phyloP scores from a whole-genome alignment of 2,329 filamentous ascomycete genomes.

The Neoascochyta sp. region DNA sequence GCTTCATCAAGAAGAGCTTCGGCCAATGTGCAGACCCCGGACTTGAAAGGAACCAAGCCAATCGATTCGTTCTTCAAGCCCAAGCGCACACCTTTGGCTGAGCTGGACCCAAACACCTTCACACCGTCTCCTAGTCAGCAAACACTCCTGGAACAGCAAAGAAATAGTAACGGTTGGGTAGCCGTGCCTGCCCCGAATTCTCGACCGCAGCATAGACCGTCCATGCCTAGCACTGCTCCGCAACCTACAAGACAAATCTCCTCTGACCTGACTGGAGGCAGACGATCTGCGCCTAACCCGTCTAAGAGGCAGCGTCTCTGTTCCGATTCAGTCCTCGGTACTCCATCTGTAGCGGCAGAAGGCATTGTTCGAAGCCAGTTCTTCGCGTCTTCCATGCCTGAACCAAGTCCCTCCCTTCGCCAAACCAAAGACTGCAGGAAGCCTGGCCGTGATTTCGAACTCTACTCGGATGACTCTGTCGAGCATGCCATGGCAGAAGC shows the following conservation, averaged over 20 bases:
- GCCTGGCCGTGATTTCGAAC: slow-evolving; percentile 41
- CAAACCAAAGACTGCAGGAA: slow-evolving; percentile 28
- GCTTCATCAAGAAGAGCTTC: slow-evolving; percentile 35
- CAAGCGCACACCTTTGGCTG: slow-evolving; percentile 60
- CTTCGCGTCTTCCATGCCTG: slow-evolving; percentile 37
- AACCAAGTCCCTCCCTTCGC: slow-evolving; percentile 43
- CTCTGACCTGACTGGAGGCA: slow-evolving; percentile 36
- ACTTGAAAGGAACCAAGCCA: slow-evolving; percentile 57
- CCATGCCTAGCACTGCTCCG: slow-evolving; percentile 39
- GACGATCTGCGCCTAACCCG: slow-evolving; percentile 44
- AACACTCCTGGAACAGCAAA: slow-evolving; percentile 53
- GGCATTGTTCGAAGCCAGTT: slow-evolving; percentile 44
- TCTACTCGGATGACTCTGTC: slow-evolving; percentile 49
- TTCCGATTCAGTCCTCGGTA: slow-evolving; percentile 36
- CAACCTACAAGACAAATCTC: slow-evolving; percentile 41
- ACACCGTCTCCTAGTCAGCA: slow-evolving; percentile 64
- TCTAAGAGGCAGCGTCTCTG: slow-evolving; percentile 46
- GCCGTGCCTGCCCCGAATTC: slow-evolving; percentile 48
- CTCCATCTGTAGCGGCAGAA: slow-evolving; percentile 23
- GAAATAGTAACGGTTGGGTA: slow-evolving; percentile 51
- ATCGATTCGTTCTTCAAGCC: slow-evolving; percentile 65
- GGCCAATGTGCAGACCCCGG: slow-evolving; percentile 38
- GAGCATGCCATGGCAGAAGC: slow-evolving; percentile 42
- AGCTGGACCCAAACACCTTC: slow-evolving; percentile 65
- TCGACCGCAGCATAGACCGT: slow-evolving; percentile 27